phyloP scores from a whole-genome alignment of 208 protist species.

The Leishmania amazonensis region DNA sequence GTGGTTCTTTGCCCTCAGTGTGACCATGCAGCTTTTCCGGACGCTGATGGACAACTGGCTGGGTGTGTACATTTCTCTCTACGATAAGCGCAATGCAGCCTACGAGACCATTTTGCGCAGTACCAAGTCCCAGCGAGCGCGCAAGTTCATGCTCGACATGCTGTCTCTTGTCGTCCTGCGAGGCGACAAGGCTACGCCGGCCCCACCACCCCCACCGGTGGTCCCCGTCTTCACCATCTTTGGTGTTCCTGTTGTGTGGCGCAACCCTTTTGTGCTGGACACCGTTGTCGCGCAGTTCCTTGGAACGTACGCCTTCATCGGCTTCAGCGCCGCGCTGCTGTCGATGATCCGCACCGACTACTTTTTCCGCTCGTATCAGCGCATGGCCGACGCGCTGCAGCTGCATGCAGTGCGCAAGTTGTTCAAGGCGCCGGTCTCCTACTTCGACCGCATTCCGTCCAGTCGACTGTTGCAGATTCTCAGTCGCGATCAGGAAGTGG shows the following conservation, averaged over 20 bases:
- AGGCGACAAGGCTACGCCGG: conserved; percentile 21
- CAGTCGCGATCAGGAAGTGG: conserved; percentile 71
- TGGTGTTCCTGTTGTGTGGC: conserved; percentile 19
- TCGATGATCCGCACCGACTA: conserved; percentile 58
- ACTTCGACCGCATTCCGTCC: conserved; percentile 69
- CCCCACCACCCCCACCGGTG: conserved; percentile 26
- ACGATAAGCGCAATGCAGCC: conserved; percentile 41
- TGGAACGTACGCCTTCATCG: conserved; percentile 62
- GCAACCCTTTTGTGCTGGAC: conserved; percentile 45
- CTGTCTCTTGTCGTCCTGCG: conserved; percentile 31
- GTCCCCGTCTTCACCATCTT: conserved; percentile 15
- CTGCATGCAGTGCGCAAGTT: conserved; percentile 56
- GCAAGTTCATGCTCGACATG: conserved; percentile 35
- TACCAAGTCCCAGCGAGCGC: conserved; percentile 40
- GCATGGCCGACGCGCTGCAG: conserved; percentile 59
- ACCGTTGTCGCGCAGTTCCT: conserved; percentile 54
- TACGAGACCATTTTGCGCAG: conserved; percentile 39
- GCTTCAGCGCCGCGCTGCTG: conserved; percentile 43
- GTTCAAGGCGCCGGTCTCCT: conserved; percentile 73
- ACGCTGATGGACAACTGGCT: conserved; percentile 81
- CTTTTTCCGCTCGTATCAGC: conserved; percentile 65
- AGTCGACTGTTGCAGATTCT: conserved; percentile 63
- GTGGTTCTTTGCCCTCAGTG: conserved; percentile 41
- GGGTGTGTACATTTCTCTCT: conserved; percentile 69
- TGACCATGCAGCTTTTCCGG: conserved; percentile 53